Evolutionary conservation across 805 yeast species (phyloP).

Genomic region (Cyberlindnera mrakii): DNA sequence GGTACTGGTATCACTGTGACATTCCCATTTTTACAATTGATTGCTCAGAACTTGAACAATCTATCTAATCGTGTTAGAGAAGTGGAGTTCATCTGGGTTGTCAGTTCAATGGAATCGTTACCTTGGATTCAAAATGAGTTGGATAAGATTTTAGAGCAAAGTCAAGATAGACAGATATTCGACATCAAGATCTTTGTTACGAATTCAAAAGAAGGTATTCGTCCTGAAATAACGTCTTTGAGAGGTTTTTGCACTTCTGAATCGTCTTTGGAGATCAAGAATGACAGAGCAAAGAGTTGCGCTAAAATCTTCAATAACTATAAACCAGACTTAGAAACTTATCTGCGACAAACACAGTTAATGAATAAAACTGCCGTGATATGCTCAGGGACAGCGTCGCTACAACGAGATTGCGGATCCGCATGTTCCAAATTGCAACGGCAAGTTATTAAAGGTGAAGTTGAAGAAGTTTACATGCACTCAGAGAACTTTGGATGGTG

Average conservation of each 20-base stretch:
- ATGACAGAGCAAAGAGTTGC: neutral
- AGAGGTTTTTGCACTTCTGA: neutral
- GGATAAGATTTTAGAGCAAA: neutral
- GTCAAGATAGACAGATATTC: slow-evolving; percentile 1
- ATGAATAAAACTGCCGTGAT: slow-evolving; percentile 34
- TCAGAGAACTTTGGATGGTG: slow-evolving; percentile 46
- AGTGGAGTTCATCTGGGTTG: slow-evolving; percentile 41
- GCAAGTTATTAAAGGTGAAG: slow-evolving; percentile 19
- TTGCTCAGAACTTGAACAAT: slow-evolving; percentile 8
- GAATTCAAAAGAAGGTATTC: slow-evolving; percentile 11
- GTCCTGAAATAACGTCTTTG: neutral
- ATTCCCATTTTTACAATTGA: slow-evolving; percentile 34
- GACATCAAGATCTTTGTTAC: slow-evolving; percentile 25
- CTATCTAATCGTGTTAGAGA: slow-evolving; percentile 17
- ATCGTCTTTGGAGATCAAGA: neutral
- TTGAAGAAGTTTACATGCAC: slow-evolving; percentile 43
- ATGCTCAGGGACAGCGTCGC: slow-evolving; percentile 39
- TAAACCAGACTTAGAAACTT: slow-evolving; percentile 13
- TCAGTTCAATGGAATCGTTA: slow-evolving; percentile 28
- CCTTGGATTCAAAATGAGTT: slow-evolving; percentile 37
- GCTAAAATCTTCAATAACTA: slow-evolving; percentile 6
- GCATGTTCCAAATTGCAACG: slow-evolving; percentile 37
- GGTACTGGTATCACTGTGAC: slow-evolving; percentile 52
- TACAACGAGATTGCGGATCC: slow-evolving; percentile 34
- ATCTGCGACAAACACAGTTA: slow-evolving; percentile 1